Base-by-base conservation (phyloP, 2,329 filamentous ascomycete species). In the Dactylellina cionopaga region DNA sequence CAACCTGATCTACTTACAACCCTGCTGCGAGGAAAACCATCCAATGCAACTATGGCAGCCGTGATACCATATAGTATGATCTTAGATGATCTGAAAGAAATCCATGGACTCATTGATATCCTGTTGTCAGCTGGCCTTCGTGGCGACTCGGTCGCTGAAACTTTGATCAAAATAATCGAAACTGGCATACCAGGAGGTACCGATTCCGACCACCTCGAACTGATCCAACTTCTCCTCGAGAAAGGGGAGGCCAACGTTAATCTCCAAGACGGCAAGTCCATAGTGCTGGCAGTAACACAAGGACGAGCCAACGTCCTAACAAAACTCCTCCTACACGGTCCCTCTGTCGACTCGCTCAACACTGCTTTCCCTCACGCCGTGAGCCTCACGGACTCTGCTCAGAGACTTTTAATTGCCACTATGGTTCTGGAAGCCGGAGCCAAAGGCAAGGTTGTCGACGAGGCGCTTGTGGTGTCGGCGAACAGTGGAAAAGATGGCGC, bases 341-440 rank as follows among this genome's bases (percentile, higher is more conserved):
- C 52, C 3, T 56, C 52, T 6, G 52, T 56, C 25, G 52, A 56
- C 13, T 56, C 52, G 13, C 52, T 56, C 24, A 56, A 56, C 27
- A n/a, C 41, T 35, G 56, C 56, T n/a, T 60, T 60, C 15, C 56
- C 56, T 29, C 27, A 37, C 19, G 56, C 56, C 13, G 15, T 60
- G 15, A 13, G 19, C 22, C 25, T 60, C 10, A 25, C 5, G 17
- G 56, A 47, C 10, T 9, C 19, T 7, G 41, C 41, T 37, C 33
- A 15, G 22, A 47, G 56, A 27, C 56, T 60, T 39, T 22, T 39
- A 25, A 51, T 60, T n/a, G 44, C 56, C 2, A 47, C 41, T 5
- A 60, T 60, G 56, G 9, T 60, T 37, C 41, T 60, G 4, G 56
- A 60, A n/a, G 56, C 56, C 7, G 56, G 56, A 37, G 41, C 44